Base-by-base conservation (phyloP, 306 rosid genomes). In the Cicer cuneatum region DNA sequence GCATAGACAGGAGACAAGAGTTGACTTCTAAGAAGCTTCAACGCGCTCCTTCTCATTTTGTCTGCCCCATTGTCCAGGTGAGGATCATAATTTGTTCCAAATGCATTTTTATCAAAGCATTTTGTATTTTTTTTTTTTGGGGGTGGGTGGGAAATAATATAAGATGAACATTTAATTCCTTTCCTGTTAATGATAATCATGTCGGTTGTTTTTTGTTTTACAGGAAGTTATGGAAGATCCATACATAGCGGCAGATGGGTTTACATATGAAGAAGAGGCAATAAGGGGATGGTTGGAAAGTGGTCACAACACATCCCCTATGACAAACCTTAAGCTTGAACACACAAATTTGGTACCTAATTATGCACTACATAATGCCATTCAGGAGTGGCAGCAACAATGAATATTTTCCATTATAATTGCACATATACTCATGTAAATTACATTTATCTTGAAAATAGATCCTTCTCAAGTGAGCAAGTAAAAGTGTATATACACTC, bases 181-280 rank as follows among this genome's bases (percentile, higher is more conserved):
- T 73, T 48, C 60, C 51, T 61, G 56, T 53, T 51, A 18, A 51
- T 75, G 69, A 58, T 58, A 75, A 54, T 19, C 65, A 66, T 67
- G 40, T 33, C 1, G 15, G 10, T 54, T 80, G 8, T 46, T 74
- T 79, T 78, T 80, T 77, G 73, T 77, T 71, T 81, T 81, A 68
- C 90, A 94, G 98, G 98, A 94, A 86, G 88, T 94, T 40, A 89
- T 94, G 96, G 77, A 80, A 48, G 90, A 94, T 83, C 98, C 98
- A 16, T 90, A 82, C 40, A 90, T 94, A 79, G 98, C 98, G 35
- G 97, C 97, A 40, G 97, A 94, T 86, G 98, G 98, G 38, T 94
- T 86, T 81, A 94, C 98, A 37, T 94, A 94, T 19, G 98, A 94
- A 82, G 91, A 74, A 38, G 97, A 94, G 62, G 98, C 97, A 68